Base-by-base conservation (phyloP, 768 basidiomycete genomes). In the Podaxis sp. region DNA sequence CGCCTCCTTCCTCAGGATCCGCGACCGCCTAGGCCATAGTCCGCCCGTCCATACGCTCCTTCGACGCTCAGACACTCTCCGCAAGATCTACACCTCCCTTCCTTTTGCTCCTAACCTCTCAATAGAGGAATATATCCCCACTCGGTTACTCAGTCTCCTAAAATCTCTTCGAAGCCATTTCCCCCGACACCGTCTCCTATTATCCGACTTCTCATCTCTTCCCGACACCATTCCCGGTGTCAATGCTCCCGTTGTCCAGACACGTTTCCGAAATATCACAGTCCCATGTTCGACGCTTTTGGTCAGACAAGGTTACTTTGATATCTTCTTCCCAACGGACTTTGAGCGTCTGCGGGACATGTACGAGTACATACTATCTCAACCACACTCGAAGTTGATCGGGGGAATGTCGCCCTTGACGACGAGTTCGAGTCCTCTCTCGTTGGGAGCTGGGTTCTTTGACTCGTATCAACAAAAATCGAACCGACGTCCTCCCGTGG, bases 321-420 rank as follows among this genome's bases (percentile, higher is more conserved):
- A 99, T 74, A 99, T 99, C 64, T 93, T 99, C 79, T 99, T 99
- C 79, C 97, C 97, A 9, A 99, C 96, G 12, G 80, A 93, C 72
- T 98, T 98, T 66, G 85, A 84, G 57, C 83, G 82, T 22, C 81
- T 99, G 59, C 81, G 92, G 52, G 93, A 96, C 72, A 92, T 96
- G 86, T 98, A 98, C 75, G 92, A 95, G 70, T 81, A 87, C 67
- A 82, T 89, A 60, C 85, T 99, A 63, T 83, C 87, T 40, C 83
- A 85, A 68, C 86, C 88, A 3, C 69, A 69, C 24, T 66, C 73
- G n/a, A 60, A 71, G 26, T 59, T 72, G 19, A 69, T 72, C 38
- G 67, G 79, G 33, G 82, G 84, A 19, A 71, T 80, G 15, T 84
- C 85, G 1, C 87, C 89, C 22, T 74, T 88, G 22, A 73, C 80